Conservation (phyloP, 768 basidiomycete genomes). For the Macrolepiota albuminosa region DNA sequence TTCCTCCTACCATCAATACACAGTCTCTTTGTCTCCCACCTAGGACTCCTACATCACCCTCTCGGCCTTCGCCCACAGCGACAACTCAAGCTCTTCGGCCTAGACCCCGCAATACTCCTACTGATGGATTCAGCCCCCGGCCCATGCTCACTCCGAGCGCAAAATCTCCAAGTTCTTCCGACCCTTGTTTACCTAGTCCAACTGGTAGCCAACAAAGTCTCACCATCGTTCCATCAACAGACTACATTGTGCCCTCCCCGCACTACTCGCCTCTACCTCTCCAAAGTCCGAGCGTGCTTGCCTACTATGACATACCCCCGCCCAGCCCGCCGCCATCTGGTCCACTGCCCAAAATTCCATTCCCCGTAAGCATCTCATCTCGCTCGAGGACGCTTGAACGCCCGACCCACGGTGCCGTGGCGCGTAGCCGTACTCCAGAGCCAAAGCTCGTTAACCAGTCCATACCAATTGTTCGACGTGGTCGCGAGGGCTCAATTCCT, state of each 20-base stretch:
- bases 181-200: conserved; percentile 5
- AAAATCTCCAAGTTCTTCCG: conserved; percentile 3
- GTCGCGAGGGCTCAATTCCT: conserved; percentile 49
- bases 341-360: conserved; percentile 37
- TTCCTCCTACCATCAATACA: neutral
- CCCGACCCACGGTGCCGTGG: neutral
- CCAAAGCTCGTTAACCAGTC: conserved; percentile 7
- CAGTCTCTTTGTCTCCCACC: conserved; percentile 8
- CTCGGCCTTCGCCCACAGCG: conserved; percentile 1
- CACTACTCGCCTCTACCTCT: conserved; percentile 14
- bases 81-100: conserved; percentile 5
- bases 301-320: conserved; percentile 46
- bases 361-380: conserved; percentile 3
- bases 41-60: conserved; percentile 9
- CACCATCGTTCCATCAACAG: conserved; percentile 23
- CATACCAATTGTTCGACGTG: conserved; percentile 31
- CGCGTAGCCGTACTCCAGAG: conserved; percentile 12
- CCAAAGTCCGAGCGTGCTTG: conserved; percentile 35
- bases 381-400: conserved; percentile 5
- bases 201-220: neutral
- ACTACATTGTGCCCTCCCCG: conserved; percentile 31
- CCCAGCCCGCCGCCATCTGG: conserved; percentile 45
- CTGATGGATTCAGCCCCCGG: conserved; percentile 1
- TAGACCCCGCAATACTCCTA: conserved; percentile 13
- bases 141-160: neutral